A percentile compares a stretch with the other conserved stretches of the same genome.
Evolutionary conservation across 2,329 filamentous ascomycete species (phyloP).

Genomic region (Lachnellula hyalina): DNA sequence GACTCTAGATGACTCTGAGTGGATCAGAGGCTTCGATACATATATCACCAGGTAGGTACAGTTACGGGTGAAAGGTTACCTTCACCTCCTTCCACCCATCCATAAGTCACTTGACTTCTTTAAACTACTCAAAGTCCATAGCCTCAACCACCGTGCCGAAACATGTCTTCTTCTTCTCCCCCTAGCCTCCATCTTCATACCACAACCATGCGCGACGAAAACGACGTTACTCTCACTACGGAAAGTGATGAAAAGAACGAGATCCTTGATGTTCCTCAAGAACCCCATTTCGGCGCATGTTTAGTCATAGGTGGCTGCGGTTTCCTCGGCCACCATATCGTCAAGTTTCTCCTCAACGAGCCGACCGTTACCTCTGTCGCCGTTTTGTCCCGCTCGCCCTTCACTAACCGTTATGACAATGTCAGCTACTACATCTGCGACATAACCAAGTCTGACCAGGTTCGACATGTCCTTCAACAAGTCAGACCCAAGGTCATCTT

Average conservation of each 20-base stretch:
- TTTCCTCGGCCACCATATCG: constrained; percentile 46
- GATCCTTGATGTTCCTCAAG: constrained; percentile 3
- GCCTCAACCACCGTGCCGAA: too few species aligned
- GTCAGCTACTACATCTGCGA: constrained; percentile 46
- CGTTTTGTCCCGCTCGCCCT: constrained; percentile 40
- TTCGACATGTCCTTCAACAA: constrained; percentile 37
- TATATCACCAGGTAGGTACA: too few species aligned
- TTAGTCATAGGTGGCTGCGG: constrained; percentile 46
- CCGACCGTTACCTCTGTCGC: constrained; percentile 39
- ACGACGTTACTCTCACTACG: not conserved
- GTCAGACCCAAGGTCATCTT: constrained; percentile 43
- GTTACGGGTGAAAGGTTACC: too few species aligned
- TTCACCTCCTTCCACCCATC: too few species aligned
- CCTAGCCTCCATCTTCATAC: too few species aligned
- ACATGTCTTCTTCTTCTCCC: too few species aligned
- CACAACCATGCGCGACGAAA: too few species aligned
- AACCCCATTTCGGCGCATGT: constrained; percentile 8
- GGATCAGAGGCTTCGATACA: too few species aligned
- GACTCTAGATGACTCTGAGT: too few species aligned
- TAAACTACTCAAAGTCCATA: too few species aligned
- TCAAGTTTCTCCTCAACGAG: constrained; percentile 37
- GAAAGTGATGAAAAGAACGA: not conserved
- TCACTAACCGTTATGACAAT: constrained; percentile 30
- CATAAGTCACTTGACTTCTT: too few species aligned
- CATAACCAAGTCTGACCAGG: constrained; percentile 40